Evolutionary conservation across 805 yeast species (phyloP).

Genomic region (Schwanniomyces vanrijiae): DNA sequence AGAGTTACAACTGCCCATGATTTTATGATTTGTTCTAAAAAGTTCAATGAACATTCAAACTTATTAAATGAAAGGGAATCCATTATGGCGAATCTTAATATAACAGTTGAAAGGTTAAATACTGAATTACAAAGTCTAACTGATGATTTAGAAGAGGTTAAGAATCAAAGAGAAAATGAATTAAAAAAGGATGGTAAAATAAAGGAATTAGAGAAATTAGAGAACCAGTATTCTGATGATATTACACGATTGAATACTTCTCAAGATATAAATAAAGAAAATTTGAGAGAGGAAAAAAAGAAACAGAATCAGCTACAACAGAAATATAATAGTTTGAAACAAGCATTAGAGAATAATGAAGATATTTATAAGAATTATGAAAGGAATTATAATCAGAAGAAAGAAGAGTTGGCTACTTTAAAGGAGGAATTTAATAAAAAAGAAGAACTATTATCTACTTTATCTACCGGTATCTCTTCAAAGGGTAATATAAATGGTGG

Average conservation of each 20-base stretch:
- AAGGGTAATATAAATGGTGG: constrained; percentile 77
- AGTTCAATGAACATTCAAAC: constrained; percentile 44
- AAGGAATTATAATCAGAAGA: constrained; percentile 43
- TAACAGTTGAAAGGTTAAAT: constrained; percentile 45
- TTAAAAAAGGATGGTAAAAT: constrained; percentile 59
- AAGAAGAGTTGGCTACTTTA: constrained; percentile 41
- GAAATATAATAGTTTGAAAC: constrained; percentile 33
- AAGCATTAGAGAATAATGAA: constrained; percentile 32
- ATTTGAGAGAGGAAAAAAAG: constrained; percentile 51
- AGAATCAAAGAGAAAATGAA: constrained; percentile 55
- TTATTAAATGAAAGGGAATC: constrained; percentile 42
- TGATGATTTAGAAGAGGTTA: constrained; percentile 58
- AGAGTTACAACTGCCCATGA: constrained; percentile 79
- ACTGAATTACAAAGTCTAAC: constrained; percentile 59
- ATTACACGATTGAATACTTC: constrained; percentile 69
- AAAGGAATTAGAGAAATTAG: constrained; percentile 58
- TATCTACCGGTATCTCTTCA: constrained; percentile 87
- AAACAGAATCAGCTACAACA: constrained; percentile 31
- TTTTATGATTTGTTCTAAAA: constrained; percentile 45
- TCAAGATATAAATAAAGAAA: constrained; percentile 56
- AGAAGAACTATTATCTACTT: constrained; percentile 77
- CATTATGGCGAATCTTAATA: constrained; percentile 40
- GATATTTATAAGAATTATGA: constrained; percentile 43
- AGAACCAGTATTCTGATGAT: constrained; percentile 57
- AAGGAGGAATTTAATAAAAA: constrained; percentile 54